Percentiles rank a stretch among this genome's conserved stretches.
phyloP scores from a whole-genome alignment of 176 grass and related monocot species.

The Saccharum spontaneum region DNA sequence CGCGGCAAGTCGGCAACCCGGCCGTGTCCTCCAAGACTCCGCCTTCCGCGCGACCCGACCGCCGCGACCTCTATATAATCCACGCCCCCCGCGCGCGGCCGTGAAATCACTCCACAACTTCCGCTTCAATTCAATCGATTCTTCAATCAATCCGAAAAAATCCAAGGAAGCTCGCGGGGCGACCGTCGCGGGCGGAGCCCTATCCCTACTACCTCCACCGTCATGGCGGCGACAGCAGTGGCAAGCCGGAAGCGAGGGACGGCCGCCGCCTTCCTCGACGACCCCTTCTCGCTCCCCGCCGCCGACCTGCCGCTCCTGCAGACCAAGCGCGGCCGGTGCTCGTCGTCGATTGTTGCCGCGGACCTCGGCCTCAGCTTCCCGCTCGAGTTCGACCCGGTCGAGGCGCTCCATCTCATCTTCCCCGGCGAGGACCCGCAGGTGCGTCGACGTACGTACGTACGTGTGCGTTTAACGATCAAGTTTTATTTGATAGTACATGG shows the following conservation, averaged over 20 bases:
- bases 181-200: neutral
- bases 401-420: conserved; percentile 45
- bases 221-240: conserved; percentile 15
- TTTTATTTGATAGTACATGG: neutral
- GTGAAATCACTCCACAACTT: neutral
- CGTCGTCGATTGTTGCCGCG: neutral
- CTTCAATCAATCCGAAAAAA: neutral
- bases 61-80: neutral
- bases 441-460: neutral
- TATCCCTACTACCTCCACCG: neutral
- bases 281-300: neutral
- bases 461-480: neutral
- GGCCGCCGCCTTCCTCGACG: neutral
- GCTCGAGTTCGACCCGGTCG: conserved; percentile 37
- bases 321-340: conserved; percentile 36
- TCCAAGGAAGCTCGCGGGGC: neutral
- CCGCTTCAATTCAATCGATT: neutral
- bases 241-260: conserved; percentile 34
- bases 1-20: neutral
- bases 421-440: conserved; percentile 37
- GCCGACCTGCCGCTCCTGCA: neutral
- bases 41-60: neutral
- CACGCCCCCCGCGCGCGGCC: neutral
- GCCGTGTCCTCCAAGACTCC: conserved; percentile 29
- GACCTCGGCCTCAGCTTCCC: conserved; percentile 29